Percentiles rank a stretch among this genome's conserved stretches.
These are phyloP conservation scores for Erigeron philadelphicus DNA, from an alignment of 140 eudicot species.

Conservation along the genomic window DNA sequence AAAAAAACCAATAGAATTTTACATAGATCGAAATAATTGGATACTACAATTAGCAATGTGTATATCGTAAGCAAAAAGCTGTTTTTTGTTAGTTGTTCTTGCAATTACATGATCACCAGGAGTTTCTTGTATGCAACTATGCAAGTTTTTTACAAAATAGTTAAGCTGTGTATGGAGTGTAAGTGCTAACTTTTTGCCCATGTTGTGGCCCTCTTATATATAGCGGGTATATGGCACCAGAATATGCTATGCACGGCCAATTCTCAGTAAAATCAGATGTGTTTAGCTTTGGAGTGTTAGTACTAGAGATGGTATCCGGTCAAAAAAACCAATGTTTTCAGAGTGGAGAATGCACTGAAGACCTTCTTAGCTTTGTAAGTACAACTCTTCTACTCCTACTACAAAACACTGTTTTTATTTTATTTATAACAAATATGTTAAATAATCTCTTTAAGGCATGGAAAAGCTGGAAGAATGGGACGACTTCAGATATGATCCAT, in stretches of 20 bases:
- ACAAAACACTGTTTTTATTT: too few relatives aligned
- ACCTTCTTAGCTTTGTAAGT: constrained; percentile 20
- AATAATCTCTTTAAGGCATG: neutral
- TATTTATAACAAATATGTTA: too few relatives aligned
- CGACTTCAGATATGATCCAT: too few relatives aligned
- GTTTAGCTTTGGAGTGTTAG: neutral
- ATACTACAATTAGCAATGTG: too few relatives aligned
- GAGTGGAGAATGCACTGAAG: neutral
- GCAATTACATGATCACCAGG: neutral
- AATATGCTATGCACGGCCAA: neutral
- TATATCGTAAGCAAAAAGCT: too few relatives aligned
- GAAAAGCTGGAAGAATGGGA: neutral
- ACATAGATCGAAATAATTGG: too few relatives aligned
- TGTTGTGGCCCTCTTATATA: neutral
- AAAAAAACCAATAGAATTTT: too few relatives aligned
- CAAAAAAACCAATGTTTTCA: neutral
- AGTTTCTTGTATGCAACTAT: neutral
- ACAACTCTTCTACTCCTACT: too few relatives aligned
- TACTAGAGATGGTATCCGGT: neutral
- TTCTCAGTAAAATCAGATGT: neutral
- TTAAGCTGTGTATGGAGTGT: too few relatives aligned
- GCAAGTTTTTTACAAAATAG: too few relatives aligned
- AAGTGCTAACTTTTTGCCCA: too few relatives aligned
- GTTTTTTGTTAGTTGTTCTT: neutral
- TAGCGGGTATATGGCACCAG: constrained; percentile 7